A percentile compares a stretch with the other conserved stretches of the same genome.
These are phyloP conservation scores for Diaporthe aspalathi DNA, from an alignment of 2,329 filamentous ascomycete species.

Conservation along the genomic window DNA sequence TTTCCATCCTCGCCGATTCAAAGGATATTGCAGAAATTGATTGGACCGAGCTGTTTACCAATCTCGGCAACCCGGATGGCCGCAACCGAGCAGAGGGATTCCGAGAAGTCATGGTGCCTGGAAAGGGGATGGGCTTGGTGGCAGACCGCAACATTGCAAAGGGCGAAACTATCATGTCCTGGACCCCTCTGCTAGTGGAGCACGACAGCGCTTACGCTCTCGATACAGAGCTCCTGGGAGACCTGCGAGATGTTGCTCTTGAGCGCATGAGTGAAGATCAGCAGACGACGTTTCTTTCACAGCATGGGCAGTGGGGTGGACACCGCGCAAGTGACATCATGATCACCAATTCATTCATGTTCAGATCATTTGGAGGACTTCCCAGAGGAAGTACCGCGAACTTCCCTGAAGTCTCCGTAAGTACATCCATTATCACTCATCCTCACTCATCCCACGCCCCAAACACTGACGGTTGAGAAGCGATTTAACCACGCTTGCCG, in stretches of 20 bases:
- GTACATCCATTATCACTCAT: not conserved
- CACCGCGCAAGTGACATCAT: slow-evolving; percentile 10
- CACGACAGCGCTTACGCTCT: not conserved
- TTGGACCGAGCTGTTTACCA: not conserved
- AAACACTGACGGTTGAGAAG: not conserved
- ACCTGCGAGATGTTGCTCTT: slow-evolving; percentile 17
- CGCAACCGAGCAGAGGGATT: slow-evolving; percentile 4
- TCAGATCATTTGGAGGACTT: slow-evolving; percentile 15
- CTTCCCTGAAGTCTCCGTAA: slow-evolving; percentile 16
- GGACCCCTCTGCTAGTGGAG: slow-evolving; percentile 1
- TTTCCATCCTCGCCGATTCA: not conserved
- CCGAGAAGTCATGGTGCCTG: not conserved
- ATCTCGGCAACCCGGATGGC: not conserved
- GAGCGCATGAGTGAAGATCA: slow-evolving; percentile 8
- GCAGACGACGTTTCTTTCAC: slow-evolving; percentile 1
- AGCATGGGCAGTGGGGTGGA: slow-evolving; percentile 21
- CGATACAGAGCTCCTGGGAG: not conserved
- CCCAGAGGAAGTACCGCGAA: not conserved
- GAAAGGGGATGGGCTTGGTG: slow-evolving; percentile 17
- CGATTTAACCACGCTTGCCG: slow-evolving; percentile 16
- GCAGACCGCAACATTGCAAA: slow-evolving; percentile 1
- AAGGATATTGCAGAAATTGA: not conserved
- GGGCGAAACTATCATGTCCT: slow-evolving; percentile 17
- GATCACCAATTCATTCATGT: slow-evolving; percentile 20
- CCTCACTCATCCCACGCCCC: not conserved